These are phyloP conservation scores for Hygrophorus russula DNA, from an alignment of 768 basidiomycete genomes.

Conservation along the genomic window DNA sequence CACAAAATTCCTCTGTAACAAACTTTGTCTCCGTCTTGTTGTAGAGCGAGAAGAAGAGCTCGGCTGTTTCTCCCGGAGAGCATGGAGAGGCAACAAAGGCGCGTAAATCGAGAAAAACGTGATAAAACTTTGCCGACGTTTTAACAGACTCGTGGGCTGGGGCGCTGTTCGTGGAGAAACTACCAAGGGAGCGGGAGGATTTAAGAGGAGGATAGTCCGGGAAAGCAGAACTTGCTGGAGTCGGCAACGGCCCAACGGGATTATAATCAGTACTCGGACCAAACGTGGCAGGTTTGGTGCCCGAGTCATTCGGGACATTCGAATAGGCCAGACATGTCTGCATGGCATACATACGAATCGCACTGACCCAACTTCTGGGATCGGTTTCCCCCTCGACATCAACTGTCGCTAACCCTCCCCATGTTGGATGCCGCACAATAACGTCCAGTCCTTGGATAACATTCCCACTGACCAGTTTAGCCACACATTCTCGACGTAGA, in stretches of 20 bases:
- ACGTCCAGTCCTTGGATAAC: conserved; percentile 88
- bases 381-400: conserved; percentile 81
- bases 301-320: conserved; percentile 33
- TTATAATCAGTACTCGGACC: conserved; percentile 43
- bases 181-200: conserved; percentile 25
- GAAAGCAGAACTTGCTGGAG: conserved; percentile 61
- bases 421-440: conserved; percentile 90
- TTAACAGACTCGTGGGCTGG: conserved; percentile 17
- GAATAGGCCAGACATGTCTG: conserved; percentile 71
- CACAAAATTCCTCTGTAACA: conserved; percentile 89
- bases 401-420: conserved; percentile 84
- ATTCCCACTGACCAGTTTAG: conserved; percentile 79
- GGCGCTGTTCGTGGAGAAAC: conserved; percentile 15
- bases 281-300: conserved; percentile 27
- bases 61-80: conserved; percentile 82
- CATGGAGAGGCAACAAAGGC: conserved; percentile 90
- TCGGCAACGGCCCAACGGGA: conserved; percentile 30
- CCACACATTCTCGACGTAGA: conserved; percentile 80
- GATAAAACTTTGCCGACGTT: conserved; percentile 68
- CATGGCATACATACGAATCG: conserved; percentile 85
- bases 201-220: conserved; percentile 38
- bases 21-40: conserved; percentile 76
- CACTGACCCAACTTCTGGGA: conserved; percentile 76
- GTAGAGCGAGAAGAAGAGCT: conserved; percentile 90
- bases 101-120: conserved; percentile 82